These are phyloP conservation scores for Atalantia buxifolia DNA, from an alignment of 345 rosid genomes.

Conservation along the genomic window DNA sequence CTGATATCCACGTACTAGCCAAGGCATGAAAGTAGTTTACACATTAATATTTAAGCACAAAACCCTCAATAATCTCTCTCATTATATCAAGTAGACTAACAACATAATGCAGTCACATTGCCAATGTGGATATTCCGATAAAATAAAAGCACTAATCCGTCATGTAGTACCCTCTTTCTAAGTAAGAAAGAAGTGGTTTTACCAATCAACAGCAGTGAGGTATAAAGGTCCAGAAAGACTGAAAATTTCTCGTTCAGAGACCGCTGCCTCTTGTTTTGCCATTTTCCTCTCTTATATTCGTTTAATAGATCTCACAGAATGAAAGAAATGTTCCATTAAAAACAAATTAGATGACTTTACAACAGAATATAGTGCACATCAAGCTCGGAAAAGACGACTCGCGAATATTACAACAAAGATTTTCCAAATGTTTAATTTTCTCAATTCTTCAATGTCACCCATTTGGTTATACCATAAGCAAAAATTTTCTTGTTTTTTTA, in stretches of 20 bases:
- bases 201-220: conserved; percentile 58
- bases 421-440: neutral
- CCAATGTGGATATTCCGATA: neutral
- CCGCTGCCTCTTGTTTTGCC: conserved; percentile 4
- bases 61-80: neutral
- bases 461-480: neutral
- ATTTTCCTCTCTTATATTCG: conserved; percentile 4
- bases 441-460: neutral
- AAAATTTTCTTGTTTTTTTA: neutral
- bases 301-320: neutral
- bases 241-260: conserved; percentile 41
- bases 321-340: neutral
- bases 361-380: neutral
- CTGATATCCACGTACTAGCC: too few relatives aligned
- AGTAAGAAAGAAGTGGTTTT: conserved; percentile 1
- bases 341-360: neutral
- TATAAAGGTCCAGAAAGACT: conserved; percentile 52
- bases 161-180: neutral
- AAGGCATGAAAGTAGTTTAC: neutral
- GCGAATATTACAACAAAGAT: neutral
- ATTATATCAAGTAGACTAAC: neutral
- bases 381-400: too few relatives aligned
- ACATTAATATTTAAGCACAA: neutral
- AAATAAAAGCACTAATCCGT: neutral
- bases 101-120: neutral